Evolutionary conservation across 768 basidiomycete species (phyloP).

Genomic region (Mycena belliarum): DNA sequence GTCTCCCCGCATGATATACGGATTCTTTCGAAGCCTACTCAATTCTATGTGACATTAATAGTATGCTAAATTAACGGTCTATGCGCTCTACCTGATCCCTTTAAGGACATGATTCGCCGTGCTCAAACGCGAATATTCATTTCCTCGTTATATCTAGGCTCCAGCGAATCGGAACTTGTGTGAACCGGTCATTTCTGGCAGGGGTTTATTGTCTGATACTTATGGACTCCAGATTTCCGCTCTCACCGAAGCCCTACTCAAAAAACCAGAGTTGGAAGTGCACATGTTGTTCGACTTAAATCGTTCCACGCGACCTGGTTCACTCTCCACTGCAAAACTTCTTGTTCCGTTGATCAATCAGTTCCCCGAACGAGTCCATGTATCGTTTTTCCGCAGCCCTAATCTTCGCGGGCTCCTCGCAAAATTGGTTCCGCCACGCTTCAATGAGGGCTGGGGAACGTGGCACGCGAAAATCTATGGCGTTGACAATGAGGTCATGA

Average conservation of each 20-base stretch:
- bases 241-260: constrained; percentile 57
- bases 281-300: constrained; percentile 80
- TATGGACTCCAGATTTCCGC: constrained; percentile 59
- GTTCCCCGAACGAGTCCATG: constrained; percentile 70
- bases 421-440: constrained; percentile 81
- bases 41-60: constrained; percentile 58
- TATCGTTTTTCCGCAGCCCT: constrained; percentile 88
- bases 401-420: constrained; percentile 75
- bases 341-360: constrained; percentile 74
- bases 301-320: constrained; percentile 73
- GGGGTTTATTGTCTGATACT: background rate
- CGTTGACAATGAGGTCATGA: constrained; percentile 87
- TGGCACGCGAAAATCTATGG: constrained; percentile 99
- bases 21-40: constrained; percentile 55
- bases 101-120: constrained; percentile 72
- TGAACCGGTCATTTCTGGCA: constrained; percentile 29
- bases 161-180: constrained; percentile 78
- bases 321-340: constrained; percentile 63
- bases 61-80: constrained; percentile 36
- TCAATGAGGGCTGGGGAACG: constrained; percentile 98
- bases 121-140: constrained; percentile 83
- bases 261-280: constrained; percentile 63
- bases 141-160: constrained; percentile 88
- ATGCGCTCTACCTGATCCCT: background rate
- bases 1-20: constrained; percentile 48